phyloP scores from a whole-genome alignment of 129 eudicot species.

The Pittosporum tobira region DNA sequence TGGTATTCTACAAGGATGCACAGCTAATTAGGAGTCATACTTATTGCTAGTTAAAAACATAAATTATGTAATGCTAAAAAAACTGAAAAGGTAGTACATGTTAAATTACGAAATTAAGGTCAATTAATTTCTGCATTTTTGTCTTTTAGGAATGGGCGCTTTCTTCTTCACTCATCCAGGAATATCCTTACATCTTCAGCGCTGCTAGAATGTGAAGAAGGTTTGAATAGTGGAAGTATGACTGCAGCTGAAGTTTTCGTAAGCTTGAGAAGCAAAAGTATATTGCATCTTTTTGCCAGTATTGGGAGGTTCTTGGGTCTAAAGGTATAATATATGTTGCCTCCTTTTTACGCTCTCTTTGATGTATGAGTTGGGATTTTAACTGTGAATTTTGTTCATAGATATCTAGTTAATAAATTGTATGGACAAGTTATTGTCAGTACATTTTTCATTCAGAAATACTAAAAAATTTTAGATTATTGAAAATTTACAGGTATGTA shows the following conservation, averaged over 20 bases:
- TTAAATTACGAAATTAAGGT: neutral
- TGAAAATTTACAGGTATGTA: too few relatives aligned
- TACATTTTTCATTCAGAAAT: too few relatives aligned
- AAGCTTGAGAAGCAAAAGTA: constrained; percentile 68
- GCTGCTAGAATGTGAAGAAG: constrained; percentile 82
- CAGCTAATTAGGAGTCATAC: too few relatives aligned
- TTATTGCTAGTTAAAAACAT: too few relatives aligned
- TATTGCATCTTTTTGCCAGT: constrained; percentile 80
- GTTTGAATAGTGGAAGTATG: constrained; percentile 68
- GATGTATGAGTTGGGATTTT: neutral
- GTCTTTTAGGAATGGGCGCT: constrained; percentile 74
- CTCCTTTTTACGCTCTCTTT: neutral
- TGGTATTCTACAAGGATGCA: too few relatives aligned
- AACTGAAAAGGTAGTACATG: neutral
- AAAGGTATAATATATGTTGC: constrained; percentile 43
- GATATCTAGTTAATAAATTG: neutral
- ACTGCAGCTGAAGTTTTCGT: constrained; percentile 72
- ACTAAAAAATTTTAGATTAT: too few relatives aligned
- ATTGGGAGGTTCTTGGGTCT: constrained; percentile 89
- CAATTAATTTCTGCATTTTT: too few relatives aligned
- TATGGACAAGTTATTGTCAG: too few relatives aligned
- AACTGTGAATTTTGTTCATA: neutral
- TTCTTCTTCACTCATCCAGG: constrained; percentile 71
- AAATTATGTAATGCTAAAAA: too few relatives aligned
- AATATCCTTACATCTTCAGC: constrained; percentile 60